Percentiles rank a stretch among this genome's conserved stretches.
phyloP scores from a whole-genome alignment of 176 grass and related monocot species.

The Cenchrus fungigraminus region DNA sequence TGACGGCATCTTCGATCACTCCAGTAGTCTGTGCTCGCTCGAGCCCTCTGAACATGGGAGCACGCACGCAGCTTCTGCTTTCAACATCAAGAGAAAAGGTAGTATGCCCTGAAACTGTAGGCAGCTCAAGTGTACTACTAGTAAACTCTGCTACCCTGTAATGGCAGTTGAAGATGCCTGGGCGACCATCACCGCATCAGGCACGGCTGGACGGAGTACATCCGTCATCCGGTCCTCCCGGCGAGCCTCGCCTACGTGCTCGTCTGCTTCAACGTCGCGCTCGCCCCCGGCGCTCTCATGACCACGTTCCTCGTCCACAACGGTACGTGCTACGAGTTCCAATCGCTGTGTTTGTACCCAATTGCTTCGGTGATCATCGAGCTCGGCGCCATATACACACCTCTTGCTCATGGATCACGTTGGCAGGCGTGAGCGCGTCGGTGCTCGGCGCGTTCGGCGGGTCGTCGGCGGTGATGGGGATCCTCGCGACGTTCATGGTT shows the following conservation, averaged over 20 bases:
- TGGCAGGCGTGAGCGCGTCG: slow-evolving; percentile 29
- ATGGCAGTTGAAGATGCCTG: slow-evolving; percentile 10
- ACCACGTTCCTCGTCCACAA: slow-evolving; percentile 58
- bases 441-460: slow-evolving; percentile 55
- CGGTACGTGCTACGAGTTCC: no score
- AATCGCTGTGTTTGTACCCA: no score
- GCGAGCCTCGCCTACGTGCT: slow-evolving; percentile 76
- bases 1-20: slow-evolving; percentile 45
- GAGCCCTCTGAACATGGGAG: neutral
- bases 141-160: neutral
- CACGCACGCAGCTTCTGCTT: neutral
- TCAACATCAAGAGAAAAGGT: slow-evolving; percentile 34
- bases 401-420: no score
- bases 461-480: slow-evolving; percentile 55
- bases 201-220: slow-evolving; percentile 55
- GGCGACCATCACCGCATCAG: slow-evolving; percentile 25
- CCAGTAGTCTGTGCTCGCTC: neutral
- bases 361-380: no score
- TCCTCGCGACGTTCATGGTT: slow-evolving; percentile 54
- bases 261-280: slow-evolving; percentile 67
- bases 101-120: neutral
- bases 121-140: neutral
- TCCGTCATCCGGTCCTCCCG: slow-evolving; percentile 58
- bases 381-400: no score
- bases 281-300: slow-evolving; percentile 66